phyloP scores from a whole-genome alignment of 306 rosid species.

The Oxytropis ochrocephala region DNA sequence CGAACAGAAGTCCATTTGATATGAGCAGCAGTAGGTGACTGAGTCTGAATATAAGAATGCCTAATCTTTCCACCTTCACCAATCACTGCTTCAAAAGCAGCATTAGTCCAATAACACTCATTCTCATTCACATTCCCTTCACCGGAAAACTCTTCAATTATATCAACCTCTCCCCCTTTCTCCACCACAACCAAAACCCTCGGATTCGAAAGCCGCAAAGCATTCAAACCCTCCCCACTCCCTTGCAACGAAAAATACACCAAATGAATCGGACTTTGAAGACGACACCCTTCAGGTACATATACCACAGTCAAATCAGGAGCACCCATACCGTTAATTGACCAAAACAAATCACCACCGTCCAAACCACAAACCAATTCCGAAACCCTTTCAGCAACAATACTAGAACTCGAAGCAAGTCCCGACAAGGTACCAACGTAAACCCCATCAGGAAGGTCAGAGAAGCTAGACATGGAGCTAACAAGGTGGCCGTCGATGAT shows the following conservation, averaged over 20 bases:
- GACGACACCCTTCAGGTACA: conserved; percentile 63
- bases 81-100: conserved; percentile 65
- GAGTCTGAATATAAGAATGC: conserved; percentile 88
- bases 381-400: conserved; percentile 35
- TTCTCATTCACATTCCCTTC: conserved; percentile 20
- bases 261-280: conserved; percentile 57
- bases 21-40: conserved; percentile 71
- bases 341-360: conserved; percentile 78
- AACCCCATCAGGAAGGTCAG: conserved; percentile 47
- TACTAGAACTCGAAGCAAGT: conserved; percentile 18
- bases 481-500: conserved; percentile 52
- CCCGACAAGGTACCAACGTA: conserved; percentile 54
- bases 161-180: conserved; percentile 61
- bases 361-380: conserved; percentile 24
- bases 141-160: conserved; percentile 64
- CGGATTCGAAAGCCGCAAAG: conserved; percentile 67
- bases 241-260: conserved; percentile 45
- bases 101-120: conserved; percentile 63
- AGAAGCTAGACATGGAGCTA: conserved; percentile 14
- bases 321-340: conserved; percentile 83
- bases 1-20: conserved; percentile 83
- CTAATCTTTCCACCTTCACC: conserved; percentile 67
- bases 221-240: conserved; percentile 28
- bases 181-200: conserved; percentile 82
- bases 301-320: conserved; percentile 75